Evolutionary conservation across 108 stramenopile genomes (phyloP).

Genomic region (Cyclotella kingstonii): DNA sequence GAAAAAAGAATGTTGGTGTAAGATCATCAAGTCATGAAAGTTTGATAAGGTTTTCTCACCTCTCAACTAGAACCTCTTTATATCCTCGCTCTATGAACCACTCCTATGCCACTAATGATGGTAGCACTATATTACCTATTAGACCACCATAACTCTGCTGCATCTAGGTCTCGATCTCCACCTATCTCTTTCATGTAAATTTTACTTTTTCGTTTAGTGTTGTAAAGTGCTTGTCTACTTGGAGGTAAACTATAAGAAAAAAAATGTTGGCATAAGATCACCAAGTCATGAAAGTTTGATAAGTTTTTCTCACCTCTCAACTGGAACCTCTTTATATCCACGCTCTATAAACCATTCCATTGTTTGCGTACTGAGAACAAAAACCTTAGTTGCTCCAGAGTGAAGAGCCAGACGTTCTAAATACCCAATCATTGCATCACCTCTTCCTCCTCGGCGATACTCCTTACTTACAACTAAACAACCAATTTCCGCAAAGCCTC

Average conservation of each 20-base stretch:
- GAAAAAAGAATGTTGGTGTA: no score
- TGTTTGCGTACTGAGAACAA: constrained; percentile 92
- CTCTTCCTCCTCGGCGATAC: constrained; percentile 86
- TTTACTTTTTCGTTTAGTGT: constrained; percentile 69
- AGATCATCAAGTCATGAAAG: no score
- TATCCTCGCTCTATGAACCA: no score
- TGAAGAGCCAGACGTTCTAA: constrained; percentile 87
- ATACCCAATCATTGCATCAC: constrained; percentile 95
- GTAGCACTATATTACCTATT: constrained; percentile 25
- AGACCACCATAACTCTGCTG: constrained; percentile 84
- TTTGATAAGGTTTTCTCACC: no score
- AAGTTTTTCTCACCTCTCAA: constrained; percentile 36
- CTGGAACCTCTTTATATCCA: constrained; percentile 76
- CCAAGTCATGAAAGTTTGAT: neutral
- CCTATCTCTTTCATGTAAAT: constrained; percentile 89
- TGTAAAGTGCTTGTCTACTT: constrained; percentile 76
- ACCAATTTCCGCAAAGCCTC: constrained; percentile 90
- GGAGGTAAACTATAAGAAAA: no score
- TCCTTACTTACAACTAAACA: constrained; percentile 87
- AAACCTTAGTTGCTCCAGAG: constrained; percentile 68
- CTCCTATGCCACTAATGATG: no score
- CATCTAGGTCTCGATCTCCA: constrained; percentile 77
- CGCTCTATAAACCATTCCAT: constrained; percentile 98
- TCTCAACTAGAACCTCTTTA: no score
- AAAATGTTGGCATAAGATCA: no score